Conservation (phyloP, 2,329 filamentous ascomycete species). For the Fusarium denticulatum region DNA sequence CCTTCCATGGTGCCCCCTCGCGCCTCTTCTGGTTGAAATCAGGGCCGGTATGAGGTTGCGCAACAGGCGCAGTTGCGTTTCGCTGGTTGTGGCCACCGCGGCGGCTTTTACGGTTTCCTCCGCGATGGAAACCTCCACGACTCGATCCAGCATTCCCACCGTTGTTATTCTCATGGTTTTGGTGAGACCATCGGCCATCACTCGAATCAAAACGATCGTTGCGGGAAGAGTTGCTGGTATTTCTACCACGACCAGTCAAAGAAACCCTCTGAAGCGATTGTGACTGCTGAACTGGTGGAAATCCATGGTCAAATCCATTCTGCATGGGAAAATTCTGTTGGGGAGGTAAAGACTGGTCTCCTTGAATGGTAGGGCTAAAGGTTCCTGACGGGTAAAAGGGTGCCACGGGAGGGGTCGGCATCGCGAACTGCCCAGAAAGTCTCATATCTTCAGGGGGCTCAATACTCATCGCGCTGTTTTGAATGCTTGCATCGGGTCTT, state of each 20-base stretch:
- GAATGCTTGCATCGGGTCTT: not conserved
- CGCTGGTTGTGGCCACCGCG: conserved; percentile 33
- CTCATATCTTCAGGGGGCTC: not conserved
- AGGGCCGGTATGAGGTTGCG: conserved; percentile 5
- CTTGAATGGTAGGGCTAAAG: not conserved
- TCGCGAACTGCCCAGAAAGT: not conserved
- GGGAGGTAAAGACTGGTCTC: not conserved
- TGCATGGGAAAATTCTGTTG: conserved; percentile 2
- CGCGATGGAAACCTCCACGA: conserved; percentile 26
- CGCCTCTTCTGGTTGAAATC: conserved; percentile 25
- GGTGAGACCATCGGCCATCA: conserved; percentile 23
- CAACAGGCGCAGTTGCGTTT: conserved; percentile 30
- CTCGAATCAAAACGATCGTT: conserved; percentile 4
- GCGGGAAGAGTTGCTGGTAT: conserved; percentile 17
- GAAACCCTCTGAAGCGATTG: conserved; percentile 2
- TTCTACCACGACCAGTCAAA: not conserved
- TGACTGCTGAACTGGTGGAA: conserved; percentile 5
- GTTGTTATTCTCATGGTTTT: conserved; percentile 19
- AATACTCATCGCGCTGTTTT: not conserved
- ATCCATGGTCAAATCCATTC: conserved; percentile 7
- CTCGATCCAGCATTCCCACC: not conserved
- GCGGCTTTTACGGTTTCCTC: conserved; percentile 20
- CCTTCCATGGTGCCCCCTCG: conserved; percentile 26
- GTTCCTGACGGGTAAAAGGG: conserved; percentile 7
- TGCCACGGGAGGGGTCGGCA: not conserved